Base-by-base conservation (phyloP, 2,329 filamentous ascomycete genomes). In the Blastomyces percursus region DNA sequence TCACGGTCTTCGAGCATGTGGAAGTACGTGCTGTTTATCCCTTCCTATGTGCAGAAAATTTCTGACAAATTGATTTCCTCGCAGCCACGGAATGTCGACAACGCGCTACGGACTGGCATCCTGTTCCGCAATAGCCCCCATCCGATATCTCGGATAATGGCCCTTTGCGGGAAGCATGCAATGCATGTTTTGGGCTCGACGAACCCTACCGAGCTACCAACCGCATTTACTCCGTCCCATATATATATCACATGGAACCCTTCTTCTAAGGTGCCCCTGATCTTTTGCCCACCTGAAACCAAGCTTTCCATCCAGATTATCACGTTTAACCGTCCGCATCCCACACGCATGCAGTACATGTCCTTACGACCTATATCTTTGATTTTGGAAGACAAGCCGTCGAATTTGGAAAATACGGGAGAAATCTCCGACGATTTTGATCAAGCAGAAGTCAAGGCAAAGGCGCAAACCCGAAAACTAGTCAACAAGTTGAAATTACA, bases 321-420 rank as follows among this genome's bases (percentile, higher is more conserved):
- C 63, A 81, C 95, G 63, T 99, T 95, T 75, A 86, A 96, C 69
- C 83, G 92, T 56, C 94, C 94, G 0, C 84, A 88, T 62, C 93
- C 94, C 0, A 86, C 83, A 40, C 84, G 86, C 62, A 97, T 99
- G 94, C 93, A 99, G 75, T 99, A 97, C 74, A 88, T 97, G 68
- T 99, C 94, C 0, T 80, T 96, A 24, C 84, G 86, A 35, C 93
- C 94, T 0, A 97, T 99, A 60, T 87, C 91, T 0, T 81, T 99
- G 51, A 91, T 91, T 0, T 79, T 99, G 16, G 89, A 84, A 2
- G 89, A 93, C 71, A 91, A 93, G 69, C 79, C 67, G 63, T 78
- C 71, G 58, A 75, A 59, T 48, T 71, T 67, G 61, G 76, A 73
- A 58, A 72, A 69, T 55, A 66, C 67, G 6, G 67, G 69, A 35